Conservation (phyloP, 208 protist species). For the Acanthamoeba triangularis region DNA sequence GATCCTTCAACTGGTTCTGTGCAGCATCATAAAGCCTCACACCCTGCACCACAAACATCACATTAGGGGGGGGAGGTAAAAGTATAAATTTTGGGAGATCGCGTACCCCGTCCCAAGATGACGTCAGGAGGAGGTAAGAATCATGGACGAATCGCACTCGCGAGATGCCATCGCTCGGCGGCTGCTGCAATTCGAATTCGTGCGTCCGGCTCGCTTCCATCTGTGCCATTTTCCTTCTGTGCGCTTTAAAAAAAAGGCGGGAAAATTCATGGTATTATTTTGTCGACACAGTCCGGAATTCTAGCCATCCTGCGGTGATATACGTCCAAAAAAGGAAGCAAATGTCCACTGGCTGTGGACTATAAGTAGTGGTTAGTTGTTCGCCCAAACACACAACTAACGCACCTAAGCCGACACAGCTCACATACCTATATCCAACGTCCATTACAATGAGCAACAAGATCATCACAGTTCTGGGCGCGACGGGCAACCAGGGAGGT, state of each 20-base stretch:
- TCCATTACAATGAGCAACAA: not conserved
- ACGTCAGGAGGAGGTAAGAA: not conserved
- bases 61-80: not conserved
- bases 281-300: not conserved
- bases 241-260: not conserved
- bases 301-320: too few relatives aligned
- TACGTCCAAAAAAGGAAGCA: not conserved
- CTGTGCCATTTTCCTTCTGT: not conserved
- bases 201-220: not conserved
- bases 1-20: not conserved
- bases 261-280: not conserved
- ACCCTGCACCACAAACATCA: not conserved
- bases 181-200: slow-evolving; percentile 1
- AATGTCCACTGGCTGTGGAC: not conserved
- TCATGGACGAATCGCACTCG: not conserved
- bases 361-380: not conserved
- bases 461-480: slow-evolving; percentile 14
- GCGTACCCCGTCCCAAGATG: slow-evolving; percentile 54
- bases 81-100: not conserved
- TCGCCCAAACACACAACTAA: not conserved
- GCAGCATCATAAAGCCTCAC: slow-evolving; percentile 13
- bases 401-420: not conserved
- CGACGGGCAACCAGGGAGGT: not conserved
- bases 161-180: slow-evolving; percentile 54
- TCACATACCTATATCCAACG: not conserved